Conservation (phyloP, 345 rosid genomes). For the Arabidopsis thaliana region DNA sequence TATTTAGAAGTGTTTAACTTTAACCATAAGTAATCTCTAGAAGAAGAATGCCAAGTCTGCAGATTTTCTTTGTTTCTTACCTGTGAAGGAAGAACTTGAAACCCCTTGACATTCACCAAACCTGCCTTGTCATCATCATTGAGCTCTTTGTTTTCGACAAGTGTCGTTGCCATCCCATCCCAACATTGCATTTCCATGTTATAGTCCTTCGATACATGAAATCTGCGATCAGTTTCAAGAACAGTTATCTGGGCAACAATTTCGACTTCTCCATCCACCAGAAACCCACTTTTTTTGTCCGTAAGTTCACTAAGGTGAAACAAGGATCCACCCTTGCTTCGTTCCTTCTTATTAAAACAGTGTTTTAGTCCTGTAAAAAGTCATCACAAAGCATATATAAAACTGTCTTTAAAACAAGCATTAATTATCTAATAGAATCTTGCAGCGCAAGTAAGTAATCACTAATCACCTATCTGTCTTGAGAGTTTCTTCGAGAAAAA, state of each 20-base stretch:
- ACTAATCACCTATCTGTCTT: background rate
- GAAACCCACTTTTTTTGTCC: slow-evolving; percentile 29
- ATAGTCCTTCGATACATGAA: background rate
- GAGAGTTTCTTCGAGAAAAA: background rate
- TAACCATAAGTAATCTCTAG: too few species aligned
- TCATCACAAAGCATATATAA: background rate
- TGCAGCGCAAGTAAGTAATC: background rate
- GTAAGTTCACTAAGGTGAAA: background rate
- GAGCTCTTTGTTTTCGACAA: background rate
- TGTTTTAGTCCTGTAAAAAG: background rate
- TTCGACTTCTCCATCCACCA: slow-evolving; percentile 58
- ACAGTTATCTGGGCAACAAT: slow-evolving; percentile 61
- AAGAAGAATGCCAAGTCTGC: too few species aligned
- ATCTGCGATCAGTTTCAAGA: background rate
- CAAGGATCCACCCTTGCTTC: background rate
- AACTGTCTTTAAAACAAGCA: background rate
- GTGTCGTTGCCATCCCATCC: background rate
- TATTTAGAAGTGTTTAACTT: too few species aligned
- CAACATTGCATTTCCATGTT: background rate
- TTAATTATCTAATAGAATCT: background rate
- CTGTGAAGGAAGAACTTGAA: background rate
- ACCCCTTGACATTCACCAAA: background rate
- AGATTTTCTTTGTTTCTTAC: background rate
- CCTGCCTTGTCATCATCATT: background rate
- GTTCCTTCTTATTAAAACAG: slow-evolving; percentile 20